These are phyloP conservation scores for Parastagonospora avenae DNA, from an alignment of 2,329 filamentous ascomycete species.

Conservation along the genomic window DNA sequence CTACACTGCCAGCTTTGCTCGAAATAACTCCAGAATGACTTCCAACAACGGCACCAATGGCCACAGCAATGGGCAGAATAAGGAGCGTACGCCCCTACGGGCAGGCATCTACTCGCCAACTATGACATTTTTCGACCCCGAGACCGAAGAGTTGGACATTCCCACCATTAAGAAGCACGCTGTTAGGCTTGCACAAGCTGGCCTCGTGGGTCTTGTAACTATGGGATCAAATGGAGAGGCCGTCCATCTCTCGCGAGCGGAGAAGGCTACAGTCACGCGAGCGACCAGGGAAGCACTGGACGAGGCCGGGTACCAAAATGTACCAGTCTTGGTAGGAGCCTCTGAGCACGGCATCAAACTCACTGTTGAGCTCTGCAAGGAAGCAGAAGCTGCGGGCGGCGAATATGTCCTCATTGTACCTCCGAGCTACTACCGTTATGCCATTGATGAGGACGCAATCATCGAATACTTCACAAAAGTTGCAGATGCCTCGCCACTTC, in stretches of 20 bases:
- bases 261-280: conserved; percentile 75
- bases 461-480: conserved; percentile 76
- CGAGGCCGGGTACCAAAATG: conserved; percentile 73
- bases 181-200: conserved; percentile 75
- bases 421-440: conserved; percentile 80
- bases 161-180: conserved; percentile 80
- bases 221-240: conserved; percentile 94
- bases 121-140: conserved; percentile 86
- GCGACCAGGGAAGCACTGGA: conserved; percentile 83
- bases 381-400: conserved; percentile 70
- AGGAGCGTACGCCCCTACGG: conserved; percentile 64
- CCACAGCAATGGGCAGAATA: conserved; percentile 38
- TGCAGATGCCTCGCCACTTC: conserved; percentile 75
- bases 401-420: conserved; percentile 82
- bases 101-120: conserved; percentile 87
- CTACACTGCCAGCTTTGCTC: conserved; percentile 3
- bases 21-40: conserved; percentile 23
- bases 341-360: conserved; percentile 81
- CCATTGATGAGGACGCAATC: conserved; percentile 75
- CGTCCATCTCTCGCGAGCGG: conserved; percentile 78
- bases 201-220: conserved; percentile 79
- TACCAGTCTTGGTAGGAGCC: conserved; percentile 83
- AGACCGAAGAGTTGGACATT: conserved; percentile 84
- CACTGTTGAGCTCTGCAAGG: conserved; percentile 75
- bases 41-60: conserved; percentile 37